Conservation (phyloP, 345 rosid genomes). For the Citrus hindsii region DNA sequence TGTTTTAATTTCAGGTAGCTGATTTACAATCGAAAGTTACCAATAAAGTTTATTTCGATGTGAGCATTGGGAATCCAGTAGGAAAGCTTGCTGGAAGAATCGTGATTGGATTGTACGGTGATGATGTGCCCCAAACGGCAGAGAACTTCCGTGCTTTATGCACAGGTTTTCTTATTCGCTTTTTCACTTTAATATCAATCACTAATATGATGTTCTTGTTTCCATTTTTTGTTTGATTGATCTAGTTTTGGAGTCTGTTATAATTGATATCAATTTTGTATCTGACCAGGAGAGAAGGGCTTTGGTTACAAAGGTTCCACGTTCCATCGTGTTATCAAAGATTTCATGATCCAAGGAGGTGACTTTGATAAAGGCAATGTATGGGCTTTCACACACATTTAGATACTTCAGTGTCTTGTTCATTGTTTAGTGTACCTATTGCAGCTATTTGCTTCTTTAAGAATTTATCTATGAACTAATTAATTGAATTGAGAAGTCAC, state of each 20-base stretch:
- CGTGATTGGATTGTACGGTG: conserved; percentile 90
- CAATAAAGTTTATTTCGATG: conserved; percentile 84
- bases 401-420: not conserved
- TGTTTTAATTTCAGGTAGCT: conserved; percentile 34
- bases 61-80: conserved; percentile 89
- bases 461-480: not conserved
- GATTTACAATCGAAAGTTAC: conserved; percentile 77
- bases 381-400: conserved; percentile 22
- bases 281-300: conserved; percentile 84
- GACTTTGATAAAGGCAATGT: conserved; percentile 98
- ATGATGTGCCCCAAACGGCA: conserved; percentile 89
- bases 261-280: conserved; percentile 9
- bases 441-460: not conserved
- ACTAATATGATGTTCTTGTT: not conserved
- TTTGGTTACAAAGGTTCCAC: conserved; percentile 81
- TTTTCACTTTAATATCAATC: not conserved
- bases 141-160: conserved; percentile 97
- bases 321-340: conserved; percentile 90
- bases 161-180: conserved; percentile 52
- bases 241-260: not conserved
- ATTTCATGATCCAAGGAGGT: conserved; percentile 99
- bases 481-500: not conserved
- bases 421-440: not conserved
- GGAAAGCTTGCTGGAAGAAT: conserved; percentile 86
- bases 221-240: not conserved